A percentile compares a stretch with the other conserved stretches of the same genome.
phyloP scores from a whole-genome alignment of 768 basidiomycete genomes.

The Pholiota microspora region DNA sequence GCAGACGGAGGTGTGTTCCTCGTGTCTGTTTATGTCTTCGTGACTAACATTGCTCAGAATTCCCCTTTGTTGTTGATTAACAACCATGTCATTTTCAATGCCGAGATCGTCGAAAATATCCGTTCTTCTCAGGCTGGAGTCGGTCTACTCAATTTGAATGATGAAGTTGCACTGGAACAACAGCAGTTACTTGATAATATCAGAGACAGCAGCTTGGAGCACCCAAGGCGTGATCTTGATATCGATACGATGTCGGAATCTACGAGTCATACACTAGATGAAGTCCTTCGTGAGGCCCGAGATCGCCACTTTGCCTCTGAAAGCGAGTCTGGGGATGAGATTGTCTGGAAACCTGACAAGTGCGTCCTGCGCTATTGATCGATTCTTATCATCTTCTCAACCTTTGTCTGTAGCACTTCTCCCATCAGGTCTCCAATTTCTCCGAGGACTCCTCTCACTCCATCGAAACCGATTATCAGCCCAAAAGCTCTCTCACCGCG shows the following conservation, averaged over 20 bases:
- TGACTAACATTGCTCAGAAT: slow-evolving; percentile 27
- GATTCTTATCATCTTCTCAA: slow-evolving; percentile 10
- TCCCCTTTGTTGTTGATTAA: slow-evolving; percentile 38
- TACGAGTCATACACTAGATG: slow-evolving; percentile 67
- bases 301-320: slow-evolving; percentile 29
- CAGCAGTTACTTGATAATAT: slow-evolving; percentile 24
- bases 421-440: slow-evolving; percentile 32
- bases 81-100: slow-evolving; percentile 32
- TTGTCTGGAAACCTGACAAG: slow-evolving; percentile 78
- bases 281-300: slow-evolving; percentile 52
- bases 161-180: slow-evolving; percentile 13
- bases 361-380: slow-evolving; percentile 19
- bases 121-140: slow-evolving; percentile 14
- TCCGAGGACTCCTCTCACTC: slow-evolving; percentile 32
- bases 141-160: slow-evolving; percentile 1
- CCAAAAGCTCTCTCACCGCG: slow-evolving; percentile 27
- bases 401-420: slow-evolving; percentile 27
- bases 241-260: slow-evolving; percentile 68
- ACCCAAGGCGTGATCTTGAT: slow-evolving; percentile 26
- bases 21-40: background rate
- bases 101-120: slow-evolving; percentile 26
- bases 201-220: slow-evolving; percentile 20
- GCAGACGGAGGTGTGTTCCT: slow-evolving; percentile 50
- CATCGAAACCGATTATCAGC: slow-evolving; percentile 30
- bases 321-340: slow-evolving; percentile 66